A percentile compares a stretch with the other conserved stretches of the same genome.
These are phyloP conservation scores for Cardiospermum halicacabum DNA, from an alignment of 345 rosid genomes.

Conservation along the genomic window DNA sequence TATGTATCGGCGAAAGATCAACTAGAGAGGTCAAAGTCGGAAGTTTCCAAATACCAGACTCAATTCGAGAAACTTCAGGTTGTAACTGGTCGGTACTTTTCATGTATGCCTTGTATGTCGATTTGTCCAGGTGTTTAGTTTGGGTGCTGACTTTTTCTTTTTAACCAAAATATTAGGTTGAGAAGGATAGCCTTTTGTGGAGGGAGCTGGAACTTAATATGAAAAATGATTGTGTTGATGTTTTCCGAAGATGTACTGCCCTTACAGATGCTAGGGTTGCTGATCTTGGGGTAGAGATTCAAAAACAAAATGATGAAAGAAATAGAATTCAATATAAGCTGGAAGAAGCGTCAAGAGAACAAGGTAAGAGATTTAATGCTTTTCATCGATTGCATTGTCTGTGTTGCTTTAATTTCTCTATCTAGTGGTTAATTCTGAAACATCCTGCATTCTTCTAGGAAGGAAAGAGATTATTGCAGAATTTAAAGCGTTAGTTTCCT, in stretches of 20 bases:
- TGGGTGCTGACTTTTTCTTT: conserved; percentile 26
- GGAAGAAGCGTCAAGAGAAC: conserved; percentile 70
- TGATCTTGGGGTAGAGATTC: conserved; percentile 57
- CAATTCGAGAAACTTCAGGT: conserved; percentile 93
- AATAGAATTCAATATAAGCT: conserved; percentile 50
- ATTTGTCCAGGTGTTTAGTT: conserved; percentile 22
- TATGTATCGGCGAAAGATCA: conserved; percentile 60
- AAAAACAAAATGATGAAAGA: conserved; percentile 57
- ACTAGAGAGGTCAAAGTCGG: conserved; percentile 67
- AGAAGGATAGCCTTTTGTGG: conserved; percentile 83
- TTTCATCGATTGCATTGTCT: conserved; percentile 14
- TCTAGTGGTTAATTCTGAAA: conserved; percentile 19
- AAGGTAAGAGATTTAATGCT: conserved; percentile 42
- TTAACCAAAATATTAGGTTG: conserved; percentile 48
- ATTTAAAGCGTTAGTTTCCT: conserved; percentile 76
- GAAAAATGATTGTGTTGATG: conserved; percentile 70
- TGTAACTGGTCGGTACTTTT: conserved; percentile 63
- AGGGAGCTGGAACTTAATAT: conserved; percentile 72
- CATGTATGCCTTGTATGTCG: conserved; percentile 27
- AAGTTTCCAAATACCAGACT: conserved; percentile 61
- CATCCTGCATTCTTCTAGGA: conserved; percentile 45
- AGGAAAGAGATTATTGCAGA: conserved; percentile 82
- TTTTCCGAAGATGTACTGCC: conserved; percentile 61
- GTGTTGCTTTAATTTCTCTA: conserved; percentile 10
- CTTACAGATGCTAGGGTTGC: conserved; percentile 63